These are phyloP conservation scores for Candida morakotiae DNA, from an alignment of 805 yeast genomes.

Conservation along the genomic window DNA sequence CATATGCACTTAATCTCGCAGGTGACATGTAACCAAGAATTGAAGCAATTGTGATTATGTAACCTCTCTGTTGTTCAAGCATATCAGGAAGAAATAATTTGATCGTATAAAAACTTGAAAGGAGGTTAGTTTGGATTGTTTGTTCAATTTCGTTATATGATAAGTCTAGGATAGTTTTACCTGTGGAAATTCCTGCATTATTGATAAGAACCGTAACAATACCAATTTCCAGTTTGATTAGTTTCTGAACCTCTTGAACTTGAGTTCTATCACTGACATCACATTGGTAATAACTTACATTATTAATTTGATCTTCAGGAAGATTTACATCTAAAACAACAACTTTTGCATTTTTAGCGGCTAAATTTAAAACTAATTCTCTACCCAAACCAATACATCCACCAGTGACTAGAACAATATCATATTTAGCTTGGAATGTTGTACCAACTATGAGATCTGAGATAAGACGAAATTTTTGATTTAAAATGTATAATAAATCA, in stretches of 20 bases:
- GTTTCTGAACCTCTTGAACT: constrained; percentile 36
- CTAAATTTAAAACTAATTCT: constrained; percentile 50
- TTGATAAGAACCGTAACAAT: constrained; percentile 66
- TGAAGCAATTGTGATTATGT: constrained; percentile 76
- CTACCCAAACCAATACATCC: constrained; percentile 79
- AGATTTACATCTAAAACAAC: constrained; percentile 60
- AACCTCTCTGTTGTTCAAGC: constrained; percentile 60
- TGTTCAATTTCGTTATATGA: constrained; percentile 56
- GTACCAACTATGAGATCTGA: constrained; percentile 47
- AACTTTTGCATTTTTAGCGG: constrained; percentile 43
- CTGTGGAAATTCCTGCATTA: constrained; percentile 77
- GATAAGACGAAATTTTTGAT: constrained; percentile 20
- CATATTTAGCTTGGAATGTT: constrained; percentile 48
- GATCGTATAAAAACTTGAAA: constrained; percentile 66
- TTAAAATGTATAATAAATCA: constrained; percentile 8
- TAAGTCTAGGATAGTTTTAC: constrained; percentile 52
- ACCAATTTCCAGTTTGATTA: constrained; percentile 50
- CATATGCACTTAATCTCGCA: constrained; percentile 75
- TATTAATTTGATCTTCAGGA: constrained; percentile 32
- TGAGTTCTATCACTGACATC: constrained; percentile 59
- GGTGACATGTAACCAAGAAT: constrained; percentile 85
- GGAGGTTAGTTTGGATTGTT: constrained; percentile 62
- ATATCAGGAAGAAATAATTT: constrained; percentile 72
- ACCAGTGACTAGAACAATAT: constrained; percentile 76
- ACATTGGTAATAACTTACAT: constrained; percentile 57